Conservation (phyloP, 169 alveolate genomes). For the Plasmodium billcollinsi region DNA sequence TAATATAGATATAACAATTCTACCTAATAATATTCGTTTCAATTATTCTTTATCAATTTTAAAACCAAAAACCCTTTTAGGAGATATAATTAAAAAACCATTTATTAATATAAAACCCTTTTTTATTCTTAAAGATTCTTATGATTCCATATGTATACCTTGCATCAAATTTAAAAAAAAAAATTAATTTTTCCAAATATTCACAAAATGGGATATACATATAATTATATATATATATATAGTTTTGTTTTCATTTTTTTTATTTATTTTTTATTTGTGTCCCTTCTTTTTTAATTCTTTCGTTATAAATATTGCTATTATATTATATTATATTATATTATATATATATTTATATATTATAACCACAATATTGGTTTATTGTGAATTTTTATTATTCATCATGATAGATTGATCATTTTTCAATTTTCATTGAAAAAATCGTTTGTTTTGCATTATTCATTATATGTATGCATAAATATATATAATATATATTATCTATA, state of each 20-base stretch:
- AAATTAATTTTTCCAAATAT: not conserved
- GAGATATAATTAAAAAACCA: constrained; percentile 61
- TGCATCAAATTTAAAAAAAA: constrained; percentile 22
- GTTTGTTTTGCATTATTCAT: too few species aligned
- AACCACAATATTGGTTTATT: not conserved
- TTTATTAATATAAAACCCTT: constrained; percentile 62
- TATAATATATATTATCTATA: too few species aligned
- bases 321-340: too few species aligned
- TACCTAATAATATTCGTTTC: constrained; percentile 45
- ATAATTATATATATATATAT: not conserved
- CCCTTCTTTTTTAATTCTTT: not conserved
- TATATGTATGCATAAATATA: too few species aligned
- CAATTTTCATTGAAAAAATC: not conserved
- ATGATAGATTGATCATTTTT: not conserved
- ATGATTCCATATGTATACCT: constrained; percentile 61
- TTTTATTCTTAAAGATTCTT: constrained; percentile 59
- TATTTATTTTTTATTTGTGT: constrained; percentile 8
- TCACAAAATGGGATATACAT: not conserved
- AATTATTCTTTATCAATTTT: constrained; percentile 35
- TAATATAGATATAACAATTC: constrained; percentile 26
- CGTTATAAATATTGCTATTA: not conserved
- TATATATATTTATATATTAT: too few species aligned
- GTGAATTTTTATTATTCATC: not conserved
- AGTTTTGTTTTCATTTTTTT: not conserved
- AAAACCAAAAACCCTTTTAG: constrained; percentile 38